Evolutionary conservation across 371 early-diverging fungal species (phyloP).

Genomic region (Lichtheimia ornata): DNA sequence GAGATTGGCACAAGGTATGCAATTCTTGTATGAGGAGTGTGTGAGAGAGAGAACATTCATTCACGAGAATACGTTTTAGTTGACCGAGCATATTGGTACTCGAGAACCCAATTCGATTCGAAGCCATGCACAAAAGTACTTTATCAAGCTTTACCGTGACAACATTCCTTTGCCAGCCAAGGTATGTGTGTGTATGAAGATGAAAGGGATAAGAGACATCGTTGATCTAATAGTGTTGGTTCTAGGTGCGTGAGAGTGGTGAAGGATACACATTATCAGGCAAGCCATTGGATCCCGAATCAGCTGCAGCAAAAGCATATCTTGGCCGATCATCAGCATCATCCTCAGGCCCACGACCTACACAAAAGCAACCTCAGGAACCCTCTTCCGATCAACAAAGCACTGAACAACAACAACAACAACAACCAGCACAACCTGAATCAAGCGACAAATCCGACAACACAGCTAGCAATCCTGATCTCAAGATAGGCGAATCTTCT

Average conservation of each 20-base stretch:
- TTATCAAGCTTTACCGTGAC: conserved; percentile 86
- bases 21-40: not conserved
- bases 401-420: not conserved
- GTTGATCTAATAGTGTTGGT: not conserved
- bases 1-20: conserved; percentile 76
- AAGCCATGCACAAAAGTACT: conserved; percentile 90
- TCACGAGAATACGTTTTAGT: conserved; percentile 26
- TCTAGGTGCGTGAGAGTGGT: conserved; percentile 71
- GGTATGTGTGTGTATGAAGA: conserved; percentile 24
- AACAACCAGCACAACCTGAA: conserved; percentile 3
- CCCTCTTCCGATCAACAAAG: not conserved
- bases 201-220: not conserved
- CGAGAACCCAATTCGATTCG: conserved; percentile 83
- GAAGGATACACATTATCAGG: conserved; percentile 89
- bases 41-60: too few species aligned
- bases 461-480: not conserved
- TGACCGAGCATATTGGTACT: conserved; percentile 73
- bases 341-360: not conserved
- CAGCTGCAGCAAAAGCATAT: conserved; percentile 84
- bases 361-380: not conserved
- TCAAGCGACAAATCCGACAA: not conserved
- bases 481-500: not conserved
- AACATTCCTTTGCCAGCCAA: conserved; percentile 77
- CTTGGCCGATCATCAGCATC: conserved; percentile 31
- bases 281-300: conserved; percentile 82